A percentile compares a stretch with the other conserved stretches of the same genome.
phyloP scores from a whole-genome alignment of 352 stramenopile genomes.

The Pythium oligandrum region DNA sequence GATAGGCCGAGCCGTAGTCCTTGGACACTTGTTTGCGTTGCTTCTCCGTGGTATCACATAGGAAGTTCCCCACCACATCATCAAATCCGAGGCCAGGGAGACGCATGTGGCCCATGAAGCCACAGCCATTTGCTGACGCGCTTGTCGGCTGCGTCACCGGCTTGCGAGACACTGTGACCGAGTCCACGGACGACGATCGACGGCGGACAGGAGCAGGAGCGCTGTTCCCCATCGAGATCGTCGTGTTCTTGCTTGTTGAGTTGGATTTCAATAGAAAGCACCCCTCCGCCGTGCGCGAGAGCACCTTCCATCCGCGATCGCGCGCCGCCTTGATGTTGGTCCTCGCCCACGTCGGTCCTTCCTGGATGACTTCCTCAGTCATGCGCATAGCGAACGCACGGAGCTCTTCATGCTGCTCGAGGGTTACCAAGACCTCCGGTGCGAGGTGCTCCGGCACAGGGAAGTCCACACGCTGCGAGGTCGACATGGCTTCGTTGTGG shows the following conservation, averaged over 20 bases:
- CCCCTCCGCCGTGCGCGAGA: constrained; percentile 29
- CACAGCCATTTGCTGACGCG: constrained; percentile 5
- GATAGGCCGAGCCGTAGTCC: constrained; percentile 42
- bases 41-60: constrained; percentile 54
- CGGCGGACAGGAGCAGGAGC: not conserved
- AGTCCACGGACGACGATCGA: no score
- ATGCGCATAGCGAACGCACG: constrained; percentile 49
- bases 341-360: constrained; percentile 60
- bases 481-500: constrained; percentile 1
- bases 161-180: no score
- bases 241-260: constrained; percentile 23
- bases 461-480: constrained; percentile 28
- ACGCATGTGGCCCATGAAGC: constrained; percentile 54
- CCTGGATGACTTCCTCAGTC: constrained; percentile 40
- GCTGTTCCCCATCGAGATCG: not conserved
- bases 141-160: no score
- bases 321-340: constrained; percentile 45
- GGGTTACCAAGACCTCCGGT: constrained; percentile 41
- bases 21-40: constrained; percentile 34
- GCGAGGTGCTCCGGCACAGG: constrained; percentile 45
- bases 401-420: constrained; percentile 56
- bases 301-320: constrained; percentile 50
- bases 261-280: constrained; percentile 56
- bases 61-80: constrained; percentile 55
- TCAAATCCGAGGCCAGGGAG: constrained; percentile 48